Conservation (phyloP, 2,329 filamentous ascomycete genomes). For the Neofusicoccum sp. region DNA sequence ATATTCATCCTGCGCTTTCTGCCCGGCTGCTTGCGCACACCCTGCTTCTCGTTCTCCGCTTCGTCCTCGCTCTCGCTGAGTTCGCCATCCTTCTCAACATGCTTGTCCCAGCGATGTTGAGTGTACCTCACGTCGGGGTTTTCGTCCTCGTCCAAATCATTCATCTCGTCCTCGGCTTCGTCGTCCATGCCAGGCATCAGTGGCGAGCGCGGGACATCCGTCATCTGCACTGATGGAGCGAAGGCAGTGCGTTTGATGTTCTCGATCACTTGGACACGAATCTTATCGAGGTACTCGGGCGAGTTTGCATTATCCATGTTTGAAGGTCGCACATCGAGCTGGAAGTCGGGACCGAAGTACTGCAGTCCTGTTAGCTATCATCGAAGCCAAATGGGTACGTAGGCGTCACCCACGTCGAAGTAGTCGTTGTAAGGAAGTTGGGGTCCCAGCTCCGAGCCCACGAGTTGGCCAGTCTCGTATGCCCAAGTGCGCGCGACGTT, state of each 20-base stretch:
- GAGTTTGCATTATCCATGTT: constrained; percentile 76
- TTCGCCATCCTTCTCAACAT: constrained; percentile 74
- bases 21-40: constrained; percentile 62
- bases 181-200: constrained; percentile 62
- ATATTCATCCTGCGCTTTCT: constrained; percentile 58
- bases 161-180: constrained; percentile 65
- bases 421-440: constrained; percentile 97
- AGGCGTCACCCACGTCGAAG: constrained; percentile 62
- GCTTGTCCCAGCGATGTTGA: constrained; percentile 80
- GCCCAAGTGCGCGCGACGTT: constrained; percentile 66
- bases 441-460: constrained; percentile 77
- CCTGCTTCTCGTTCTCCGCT: constrained; percentile 79
- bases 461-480: constrained; percentile 74
- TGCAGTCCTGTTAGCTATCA: constrained; percentile 29
- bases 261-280: constrained; percentile 66
- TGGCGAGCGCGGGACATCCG: constrained; percentile 62
- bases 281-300: constrained; percentile 69
- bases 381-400: constrained; percentile 11
- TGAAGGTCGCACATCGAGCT: constrained; percentile 68
- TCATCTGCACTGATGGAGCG: constrained; percentile 66
- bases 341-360: constrained; percentile 72
- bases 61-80: constrained; percentile 77
- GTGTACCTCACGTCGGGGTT: constrained; percentile 84
- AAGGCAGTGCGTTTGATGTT: constrained; percentile 66
- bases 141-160: constrained; percentile 77